Evolutionary conservation across 2,329 filamentous ascomycete genomes (phyloP), one percentile per base, ranked within the genome.

Genomic region (Immersiporthe knoxdaviesiana): DNA sequence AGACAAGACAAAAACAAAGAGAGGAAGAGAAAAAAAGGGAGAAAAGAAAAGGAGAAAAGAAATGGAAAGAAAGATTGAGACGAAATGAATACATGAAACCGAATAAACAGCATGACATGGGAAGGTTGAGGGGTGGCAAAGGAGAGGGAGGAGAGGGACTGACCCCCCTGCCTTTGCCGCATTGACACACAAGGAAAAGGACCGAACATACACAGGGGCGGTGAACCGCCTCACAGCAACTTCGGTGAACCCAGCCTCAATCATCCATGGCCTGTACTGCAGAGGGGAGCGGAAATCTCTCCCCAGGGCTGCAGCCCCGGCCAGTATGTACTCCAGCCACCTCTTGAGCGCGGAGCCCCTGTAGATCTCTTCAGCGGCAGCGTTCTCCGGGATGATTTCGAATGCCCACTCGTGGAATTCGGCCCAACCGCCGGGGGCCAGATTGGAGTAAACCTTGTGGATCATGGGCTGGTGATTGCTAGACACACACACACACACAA

Each of bases 361-460:
- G 27, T 61, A 59, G 2, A 54, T 2, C 18, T 54, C 56, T 3
- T 39, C 27, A 11, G 65, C 58, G 5, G 41, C 65, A 12, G 41
- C 58, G 32, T 56, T 59, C 27, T 59, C 65, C 37, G 58, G 41
- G 14, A 61, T 30, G 2, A 62, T 30, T 58, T 67, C 65, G n/a
- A 50, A 67, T 14, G 65, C 56, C 39, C 60, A 52, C 47, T 68
- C 66, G 47, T 68, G 66, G n/a, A 68, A 68, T 14, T 68, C 66
- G 27, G 50, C 44, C 58, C 58, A 63, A 10, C 66, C 66, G 24
- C 66, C 66, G 4, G 66, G 66, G 2, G 35, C 47, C 11, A 68
- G 27, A 44, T 63, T 39, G 32, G n/a, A 14, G 24, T 39, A 63
- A 7, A 54, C 32, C 24, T 58, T 63, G 32, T 3, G 5, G 16